These are phyloP conservation scores for Colletotrichum truncatum DNA, from an alignment of 2,329 filamentous ascomycete genomes.

Conservation along the genomic window DNA sequence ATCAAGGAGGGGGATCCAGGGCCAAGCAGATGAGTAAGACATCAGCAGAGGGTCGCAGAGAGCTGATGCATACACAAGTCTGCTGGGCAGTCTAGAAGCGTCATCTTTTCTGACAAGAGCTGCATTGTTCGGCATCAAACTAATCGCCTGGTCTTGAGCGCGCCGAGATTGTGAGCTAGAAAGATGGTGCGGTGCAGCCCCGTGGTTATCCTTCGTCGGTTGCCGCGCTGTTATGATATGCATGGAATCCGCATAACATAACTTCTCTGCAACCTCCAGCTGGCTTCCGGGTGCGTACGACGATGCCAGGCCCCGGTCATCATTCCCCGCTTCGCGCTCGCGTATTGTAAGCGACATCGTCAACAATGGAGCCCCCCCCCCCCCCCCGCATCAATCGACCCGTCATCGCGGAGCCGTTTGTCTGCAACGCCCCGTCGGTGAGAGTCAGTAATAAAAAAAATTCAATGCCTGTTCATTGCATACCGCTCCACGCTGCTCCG, in stretches of 20 bases:
- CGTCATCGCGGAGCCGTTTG: neutral
- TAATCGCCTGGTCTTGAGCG: neutral
- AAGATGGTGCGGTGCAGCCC: neutral
- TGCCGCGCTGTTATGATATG: neutral
- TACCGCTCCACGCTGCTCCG: neutral
- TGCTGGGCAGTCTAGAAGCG: neutral
- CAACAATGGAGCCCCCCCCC: neutral
- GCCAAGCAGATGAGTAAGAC: conserved; percentile 2
- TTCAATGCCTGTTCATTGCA: neutral
- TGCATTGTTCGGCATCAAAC: conserved; percentile 5
- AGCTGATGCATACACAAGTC: neutral
- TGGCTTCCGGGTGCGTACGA: neutral
- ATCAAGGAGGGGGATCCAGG: neutral
- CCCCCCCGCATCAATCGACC: conserved; percentile 12
- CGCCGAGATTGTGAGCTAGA: neutral
- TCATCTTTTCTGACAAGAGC: neutral
- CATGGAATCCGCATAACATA: neutral
- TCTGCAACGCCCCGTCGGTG: conserved; percentile 20
- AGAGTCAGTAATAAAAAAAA: neutral
- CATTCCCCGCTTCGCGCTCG: neutral
- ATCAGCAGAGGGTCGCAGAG: conserved; percentile 8
- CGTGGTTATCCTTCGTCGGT: neutral
- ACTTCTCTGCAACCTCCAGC: neutral
- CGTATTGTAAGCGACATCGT: conserved; percentile 6
- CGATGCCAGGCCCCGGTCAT: neutral